Base-by-base conservation (phyloP, 257 asterid genomes). In the Solanum appendiculatum region DNA sequence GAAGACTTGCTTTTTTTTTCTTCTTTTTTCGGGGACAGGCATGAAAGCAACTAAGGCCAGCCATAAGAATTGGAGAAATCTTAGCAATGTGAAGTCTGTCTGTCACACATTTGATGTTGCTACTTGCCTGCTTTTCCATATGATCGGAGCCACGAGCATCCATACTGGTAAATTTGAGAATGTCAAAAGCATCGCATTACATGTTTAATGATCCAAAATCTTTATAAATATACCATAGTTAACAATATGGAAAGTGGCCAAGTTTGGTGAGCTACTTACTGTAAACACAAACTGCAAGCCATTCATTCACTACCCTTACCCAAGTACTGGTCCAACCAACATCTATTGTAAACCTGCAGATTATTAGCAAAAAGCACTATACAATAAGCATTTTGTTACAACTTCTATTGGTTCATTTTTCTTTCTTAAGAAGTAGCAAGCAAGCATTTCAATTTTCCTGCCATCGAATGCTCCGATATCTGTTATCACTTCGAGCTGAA, bases 271-370 rank as follows among this genome's bases (percentile, higher is more conserved):
- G 86, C 14, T 81, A 88, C 93, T 92, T 86, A 92, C 92, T 85
- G 89, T 92, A 92, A 70, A 91, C 90, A 86, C 90, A 88, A 78
- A 90, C 91, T 31, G 93, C 94, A 39, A 92, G 86, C 94, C 94
- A 92, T 86, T 92, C 93, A 51, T 92, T 92, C 83, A 91, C 93
- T 86, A 92, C 90, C 91, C 93, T 91, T 85, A 92, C 94, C 94
- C 94, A 92, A 82, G 92, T 87, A 83, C 94, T 92, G 40, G 94
- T 92, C 94, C 94, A 92, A 2, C 93, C 94, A 36, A 92, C 89
- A 56, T 91, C 93, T 27, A 92, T 91, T 13, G 94, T 92, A 91
- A 91, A 92, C 90, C 93, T 92, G 89, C 85, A 25, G 68, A 69
- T 60, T 44, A 86, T 34, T 34, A 56, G 70, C 33, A 18, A 34